Evolutionary conservation across 2,329 filamentous ascomycete species (phyloP).

Genomic region (Aspergillus transmontanensis): DNA sequence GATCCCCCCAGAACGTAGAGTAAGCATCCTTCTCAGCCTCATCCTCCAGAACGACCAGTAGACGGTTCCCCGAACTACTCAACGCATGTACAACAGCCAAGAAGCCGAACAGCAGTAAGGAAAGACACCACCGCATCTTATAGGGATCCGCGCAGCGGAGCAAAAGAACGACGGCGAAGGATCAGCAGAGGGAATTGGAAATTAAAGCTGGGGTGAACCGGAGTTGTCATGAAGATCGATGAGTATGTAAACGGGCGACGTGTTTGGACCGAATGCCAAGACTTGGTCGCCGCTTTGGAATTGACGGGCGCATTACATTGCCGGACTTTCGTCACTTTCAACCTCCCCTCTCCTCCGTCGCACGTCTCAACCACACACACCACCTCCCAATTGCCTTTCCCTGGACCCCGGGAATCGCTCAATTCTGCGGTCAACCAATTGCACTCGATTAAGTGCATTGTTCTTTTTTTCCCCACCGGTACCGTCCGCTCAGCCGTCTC

Average conservation of each 20-base stretch:
- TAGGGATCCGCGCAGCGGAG: constrained; percentile 39
- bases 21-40: constrained; percentile 78
- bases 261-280: constrained; percentile 48
- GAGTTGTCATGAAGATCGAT: constrained; percentile 6
- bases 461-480: not conserved
- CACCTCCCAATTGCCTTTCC: constrained; percentile 4
- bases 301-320: constrained; percentile 25
- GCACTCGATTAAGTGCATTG: not conserved
- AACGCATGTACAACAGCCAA: constrained; percentile 61
- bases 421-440: not conserved
- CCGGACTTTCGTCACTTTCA: constrained; percentile 33
- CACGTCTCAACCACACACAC: constrained; percentile 10
- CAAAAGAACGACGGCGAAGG: constrained; percentile 20
- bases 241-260: constrained; percentile 43
- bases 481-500: not conserved
- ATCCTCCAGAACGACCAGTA: constrained; percentile 87
- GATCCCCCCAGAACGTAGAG: constrained; percentile 67
- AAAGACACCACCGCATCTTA: constrained; percentile 75
- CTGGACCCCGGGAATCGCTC: constrained; percentile 2
- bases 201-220: constrained; percentile 2
- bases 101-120: constrained; percentile 68
- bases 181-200: constrained; percentile 9
- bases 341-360: constrained; percentile 27
- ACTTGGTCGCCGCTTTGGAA: constrained; percentile 29
- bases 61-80: constrained; percentile 75